Percentiles rank a stretch among this genome's conserved stretches.
phyloP scores from a whole-genome alignment of 495 filamentous ascomycete genomes.

The Evernia prunastri region DNA sequence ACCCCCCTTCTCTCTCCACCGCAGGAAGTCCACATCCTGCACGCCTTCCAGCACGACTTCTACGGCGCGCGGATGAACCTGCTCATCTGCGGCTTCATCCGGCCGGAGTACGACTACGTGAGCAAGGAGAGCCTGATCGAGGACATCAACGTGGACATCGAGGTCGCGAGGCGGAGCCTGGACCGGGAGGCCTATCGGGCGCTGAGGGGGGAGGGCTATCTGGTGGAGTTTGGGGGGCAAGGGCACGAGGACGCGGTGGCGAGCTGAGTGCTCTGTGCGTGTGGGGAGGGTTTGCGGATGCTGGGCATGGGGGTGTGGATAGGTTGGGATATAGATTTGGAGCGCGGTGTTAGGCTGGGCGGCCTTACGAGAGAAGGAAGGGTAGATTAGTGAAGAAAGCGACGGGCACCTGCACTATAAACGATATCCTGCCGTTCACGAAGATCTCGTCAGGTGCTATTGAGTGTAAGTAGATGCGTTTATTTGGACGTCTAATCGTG shows the following conservation, averaged over 20 bases:
- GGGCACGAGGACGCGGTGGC: conserved; percentile 19
- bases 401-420: background rate
- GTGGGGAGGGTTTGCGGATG: background rate
- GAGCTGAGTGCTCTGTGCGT: background rate
- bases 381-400: background rate
- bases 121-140: conserved; percentile 72
- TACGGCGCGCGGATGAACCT: conserved; percentile 75
- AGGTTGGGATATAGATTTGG: background rate
- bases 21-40: conserved; percentile 88
- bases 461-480: background rate
- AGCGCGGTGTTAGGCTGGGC: background rate
- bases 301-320: background rate
- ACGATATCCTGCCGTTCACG: background rate
- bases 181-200: conserved; percentile 57
- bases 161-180: conserved; percentile 71
- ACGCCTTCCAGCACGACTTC: conserved; percentile 67
- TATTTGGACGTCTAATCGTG: background rate
- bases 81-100: conserved; percentile 76
- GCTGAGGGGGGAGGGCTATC: conserved; percentile 44
- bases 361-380: background rate
- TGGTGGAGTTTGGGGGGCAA: conserved; percentile 22
- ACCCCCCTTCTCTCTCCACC: no score
- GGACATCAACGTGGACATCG: conserved; percentile 83
- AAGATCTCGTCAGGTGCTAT: background rate
- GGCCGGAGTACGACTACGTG: conserved; percentile 83